Conservation (phyloP, 495 filamentous ascomycete genomes). For the Aspergillus leporis region DNA sequence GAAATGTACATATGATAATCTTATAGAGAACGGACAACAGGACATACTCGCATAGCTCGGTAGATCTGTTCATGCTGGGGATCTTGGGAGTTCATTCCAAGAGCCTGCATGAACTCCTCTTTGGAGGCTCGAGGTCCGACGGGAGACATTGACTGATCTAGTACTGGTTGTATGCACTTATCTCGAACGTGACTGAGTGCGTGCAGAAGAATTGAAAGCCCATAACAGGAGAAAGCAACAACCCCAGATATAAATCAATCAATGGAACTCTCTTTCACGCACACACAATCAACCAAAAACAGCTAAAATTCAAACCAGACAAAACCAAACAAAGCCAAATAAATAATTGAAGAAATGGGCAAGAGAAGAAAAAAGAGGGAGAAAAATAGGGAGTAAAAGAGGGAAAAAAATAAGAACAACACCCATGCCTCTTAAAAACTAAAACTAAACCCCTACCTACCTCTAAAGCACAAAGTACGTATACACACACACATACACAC, state of each 20-base stretch:
- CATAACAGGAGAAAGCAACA: no score
- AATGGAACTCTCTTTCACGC: no score
- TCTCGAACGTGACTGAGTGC: no score
- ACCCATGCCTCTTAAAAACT: neutral
- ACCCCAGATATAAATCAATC: no score
- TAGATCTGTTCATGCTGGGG: constrained; percentile 46
- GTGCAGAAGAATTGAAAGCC: no score
- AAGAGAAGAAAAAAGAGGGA: neutral
- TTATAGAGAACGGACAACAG: neutral
- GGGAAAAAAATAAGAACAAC: neutral
- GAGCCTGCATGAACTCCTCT: constrained; percentile 46
- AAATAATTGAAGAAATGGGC: neutral
- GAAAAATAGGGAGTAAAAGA: neutral
- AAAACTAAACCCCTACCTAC: neutral
- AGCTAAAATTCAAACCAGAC: no score
- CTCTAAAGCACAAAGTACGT: neutral
- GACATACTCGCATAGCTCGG: constrained; percentile 45
- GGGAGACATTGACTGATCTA: constrained; percentile 21
- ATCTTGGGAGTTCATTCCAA: constrained; percentile 41
- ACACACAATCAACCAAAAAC: no score
- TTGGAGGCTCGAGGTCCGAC: constrained; percentile 49
- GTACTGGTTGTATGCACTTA: neutral
- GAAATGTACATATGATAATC: neutral
- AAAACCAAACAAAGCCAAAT: neutral
- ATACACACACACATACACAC: neutral